Evolutionary conservation across 176 grass and related monocot genomes (phyloP).

Genomic region (Saccharum spontaneum): DNA sequence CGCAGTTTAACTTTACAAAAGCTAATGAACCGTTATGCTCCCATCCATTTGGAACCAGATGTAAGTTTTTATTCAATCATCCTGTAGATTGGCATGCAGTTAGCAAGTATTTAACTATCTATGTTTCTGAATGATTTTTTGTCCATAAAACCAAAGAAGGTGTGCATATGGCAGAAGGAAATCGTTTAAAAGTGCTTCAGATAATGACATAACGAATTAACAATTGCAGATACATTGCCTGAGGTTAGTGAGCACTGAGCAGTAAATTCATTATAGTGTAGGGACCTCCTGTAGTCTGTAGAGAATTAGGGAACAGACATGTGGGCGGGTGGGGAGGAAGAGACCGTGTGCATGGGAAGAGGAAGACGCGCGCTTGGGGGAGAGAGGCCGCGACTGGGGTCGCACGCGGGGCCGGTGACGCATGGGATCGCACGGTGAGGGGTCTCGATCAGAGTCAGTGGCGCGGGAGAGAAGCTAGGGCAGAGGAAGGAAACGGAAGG

Average conservation of each 20-base stretch:
- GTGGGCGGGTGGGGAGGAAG: too few relatives aligned
- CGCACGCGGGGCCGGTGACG: too few relatives aligned
- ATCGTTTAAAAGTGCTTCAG: background rate
- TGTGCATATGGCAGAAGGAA: background rate
- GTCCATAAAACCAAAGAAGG: background rate
- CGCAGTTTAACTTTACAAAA: constrained; percentile 79
- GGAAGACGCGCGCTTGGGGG: too few relatives aligned
- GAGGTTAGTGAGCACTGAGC: background rate
- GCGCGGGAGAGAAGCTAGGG: too few relatives aligned
- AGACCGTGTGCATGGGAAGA: too few relatives aligned
- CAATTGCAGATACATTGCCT: background rate
- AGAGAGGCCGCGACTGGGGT: too few relatives aligned
- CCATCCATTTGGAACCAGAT: constrained; percentile 78
- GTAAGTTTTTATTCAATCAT: constrained; percentile 38
- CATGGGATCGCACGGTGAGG: too few relatives aligned
- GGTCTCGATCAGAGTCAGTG: too few relatives aligned
- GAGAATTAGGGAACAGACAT: too few relatives aligned
- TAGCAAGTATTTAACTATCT: background rate
- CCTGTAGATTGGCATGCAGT: constrained; percentile 21
- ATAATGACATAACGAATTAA: background rate
- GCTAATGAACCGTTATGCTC: constrained; percentile 72
- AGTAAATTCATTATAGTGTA: background rate
- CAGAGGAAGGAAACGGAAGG: too few relatives aligned
- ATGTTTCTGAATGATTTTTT: background rate
- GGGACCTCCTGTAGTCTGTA: background rate